Percentiles rank a stretch among this genome's conserved stretches.
phyloP scores from a whole-genome alignment of 805 yeast species.

The Saccharomycopsis javanensis region DNA sequence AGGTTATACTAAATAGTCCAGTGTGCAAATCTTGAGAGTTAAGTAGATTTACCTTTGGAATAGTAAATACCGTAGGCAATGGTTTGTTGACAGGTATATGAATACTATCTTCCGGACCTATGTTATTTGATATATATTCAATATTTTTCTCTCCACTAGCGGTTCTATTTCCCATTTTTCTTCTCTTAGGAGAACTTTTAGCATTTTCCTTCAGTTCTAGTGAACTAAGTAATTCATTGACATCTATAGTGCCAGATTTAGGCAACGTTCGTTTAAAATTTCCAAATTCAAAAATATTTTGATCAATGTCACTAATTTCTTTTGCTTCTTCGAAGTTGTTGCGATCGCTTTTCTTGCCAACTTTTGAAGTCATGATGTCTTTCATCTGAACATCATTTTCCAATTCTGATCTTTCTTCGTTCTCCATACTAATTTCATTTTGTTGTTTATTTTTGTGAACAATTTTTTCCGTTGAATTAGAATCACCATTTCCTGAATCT shows the following conservation, averaged over 20 bases:
- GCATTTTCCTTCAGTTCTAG: background rate
- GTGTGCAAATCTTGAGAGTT: slow-evolving; percentile 5
- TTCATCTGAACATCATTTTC: background rate
- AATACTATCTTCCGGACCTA: slow-evolving; percentile 5
- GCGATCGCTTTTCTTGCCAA: background rate
- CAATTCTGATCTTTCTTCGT: background rate
- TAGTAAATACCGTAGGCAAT: background rate
- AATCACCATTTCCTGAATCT: background rate
- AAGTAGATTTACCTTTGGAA: background rate
- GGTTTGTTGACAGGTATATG: slow-evolving; percentile 17
- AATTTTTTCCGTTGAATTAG: background rate
- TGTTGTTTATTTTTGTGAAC: background rate
- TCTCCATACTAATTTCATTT: background rate
- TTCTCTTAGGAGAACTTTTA: background rate
- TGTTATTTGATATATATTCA: background rate
- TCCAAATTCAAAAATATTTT: background rate
- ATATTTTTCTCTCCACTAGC: background rate
- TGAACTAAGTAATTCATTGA: background rate
- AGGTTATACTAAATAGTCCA: background rate
- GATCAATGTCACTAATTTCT: background rate
- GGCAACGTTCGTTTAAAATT: background rate
- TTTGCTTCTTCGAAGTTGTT: background rate
- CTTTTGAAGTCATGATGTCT: background rate
- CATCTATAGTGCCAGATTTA: background rate
- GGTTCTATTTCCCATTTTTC: background rate